Base-by-base conservation (phyloP, 331 rosid species). In the Saraca asoca region DNA sequence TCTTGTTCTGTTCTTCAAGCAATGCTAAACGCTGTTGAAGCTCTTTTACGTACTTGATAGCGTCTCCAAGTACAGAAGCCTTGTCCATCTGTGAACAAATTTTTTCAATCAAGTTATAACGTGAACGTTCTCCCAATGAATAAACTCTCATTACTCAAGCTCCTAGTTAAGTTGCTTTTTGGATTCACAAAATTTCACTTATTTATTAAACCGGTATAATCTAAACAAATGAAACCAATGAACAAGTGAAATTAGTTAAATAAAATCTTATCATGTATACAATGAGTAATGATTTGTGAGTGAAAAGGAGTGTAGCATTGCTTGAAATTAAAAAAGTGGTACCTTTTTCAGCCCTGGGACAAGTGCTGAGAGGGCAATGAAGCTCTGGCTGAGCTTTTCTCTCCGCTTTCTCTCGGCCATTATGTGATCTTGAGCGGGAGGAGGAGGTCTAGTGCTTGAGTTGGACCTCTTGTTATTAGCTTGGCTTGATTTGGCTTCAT, bases 341-440 rank as follows among this genome's bases (percentile, higher is more conserved):
- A 87, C 95, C 95, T 86, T 88, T 41, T 83, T 88, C 0, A 89
- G 80, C 61, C 88, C 95, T 7, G 95, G 96, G 49, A 91, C 72
- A 38, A 91, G 82, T 13, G 95, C 95, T 38, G 95, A 84, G 39
- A 91, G 92, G 65, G 90, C 86, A 43, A 88, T 79, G 78, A 88
- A 88, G 39, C 80, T 66, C 41, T 83, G 95, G 73, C 81, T 83
- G 54, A 91, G 91, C 57, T 85, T 87, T 69, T 86, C 95, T 43
- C 98, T 65, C 7, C 98, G 78, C 51, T 80, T 86, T 69, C 98
- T 80, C 70, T 91, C 98, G 0, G 96, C 96, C 31, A 91, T 58
- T 12, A 91, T 87, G 43, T 84, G 97, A 59, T 86, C 91, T 16
- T 75, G 85, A 33, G 81, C 78, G 49, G 74, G 75, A 39, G 61